Evolutionary conservation across 345 rosid genomes (phyloP).

Genomic region (Kandelia obovata): DNA sequence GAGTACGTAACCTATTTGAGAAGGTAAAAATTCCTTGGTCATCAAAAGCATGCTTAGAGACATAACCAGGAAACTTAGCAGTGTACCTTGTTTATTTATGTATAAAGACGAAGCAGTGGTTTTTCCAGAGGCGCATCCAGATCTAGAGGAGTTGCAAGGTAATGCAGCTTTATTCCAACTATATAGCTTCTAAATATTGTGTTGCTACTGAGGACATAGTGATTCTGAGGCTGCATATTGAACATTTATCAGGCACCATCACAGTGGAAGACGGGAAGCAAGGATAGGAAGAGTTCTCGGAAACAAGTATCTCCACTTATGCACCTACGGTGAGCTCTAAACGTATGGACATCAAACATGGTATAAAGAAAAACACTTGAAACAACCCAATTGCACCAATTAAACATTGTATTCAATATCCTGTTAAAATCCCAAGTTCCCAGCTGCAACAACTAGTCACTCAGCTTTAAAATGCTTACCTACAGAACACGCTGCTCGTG

Average conservation of each 20-base stretch:
- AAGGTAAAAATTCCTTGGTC: slow-evolving; percentile 21
- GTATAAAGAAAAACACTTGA: too few species aligned
- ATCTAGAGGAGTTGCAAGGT: slow-evolving; percentile 49
- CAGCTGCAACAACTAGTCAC: not conserved
- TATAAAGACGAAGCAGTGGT: slow-evolving; percentile 40
- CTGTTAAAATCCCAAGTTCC: not conserved
- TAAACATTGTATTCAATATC: too few species aligned
- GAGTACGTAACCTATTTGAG: slow-evolving; percentile 37
- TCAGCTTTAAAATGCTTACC: not conserved
- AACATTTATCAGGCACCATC: slow-evolving; percentile 46
- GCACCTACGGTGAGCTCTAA: slow-evolving; percentile 54
- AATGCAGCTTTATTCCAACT: not conserved
- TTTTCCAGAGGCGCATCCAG: slow-evolving; percentile 44
- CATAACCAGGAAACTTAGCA: slow-evolving; percentile 3
- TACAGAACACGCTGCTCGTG: slow-evolving; percentile 26
- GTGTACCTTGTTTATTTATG: not conserved
- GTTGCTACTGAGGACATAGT: not conserved
- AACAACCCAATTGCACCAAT: too few species aligned
- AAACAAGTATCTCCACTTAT: slow-evolving; percentile 65
- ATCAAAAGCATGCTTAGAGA: too few species aligned
- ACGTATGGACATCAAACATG: too few species aligned
- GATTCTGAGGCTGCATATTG: not conserved
- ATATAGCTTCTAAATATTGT: not conserved
- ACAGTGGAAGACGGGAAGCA: slow-evolving; percentile 75
- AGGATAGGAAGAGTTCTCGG: slow-evolving; percentile 69